Conservation (phyloP, 306 rosid species). For the Senna siamea region DNA sequence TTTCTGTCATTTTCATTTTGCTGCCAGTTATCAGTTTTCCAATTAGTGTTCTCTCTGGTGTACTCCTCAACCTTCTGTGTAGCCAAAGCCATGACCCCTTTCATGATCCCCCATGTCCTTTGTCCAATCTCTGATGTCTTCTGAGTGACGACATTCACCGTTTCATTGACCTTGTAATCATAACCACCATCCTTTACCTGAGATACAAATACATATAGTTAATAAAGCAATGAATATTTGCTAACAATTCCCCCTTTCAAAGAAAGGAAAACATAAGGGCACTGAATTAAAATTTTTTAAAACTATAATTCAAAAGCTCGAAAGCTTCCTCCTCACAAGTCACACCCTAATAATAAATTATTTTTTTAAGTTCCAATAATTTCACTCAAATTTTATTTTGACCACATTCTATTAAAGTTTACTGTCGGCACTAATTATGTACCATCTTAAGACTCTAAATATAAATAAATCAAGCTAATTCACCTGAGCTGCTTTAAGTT, state of each 20-base stretch:
- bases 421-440: too few species aligned
- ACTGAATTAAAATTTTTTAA: constrained; percentile 10
- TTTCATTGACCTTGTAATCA: constrained; percentile 94
- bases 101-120: constrained; percentile 98
- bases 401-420: too few species aligned
- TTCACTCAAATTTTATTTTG: too few species aligned
- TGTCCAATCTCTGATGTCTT: constrained; percentile 97
- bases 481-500: too few species aligned
- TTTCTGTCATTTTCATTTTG: constrained; percentile 63
- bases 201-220: constrained; percentile 12
- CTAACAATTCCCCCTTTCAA: constrained; percentile 31
- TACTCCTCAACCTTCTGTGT: constrained; percentile 93
- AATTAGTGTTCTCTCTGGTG: constrained; percentile 68
- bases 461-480: too few species aligned
- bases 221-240: constrained; percentile 21
- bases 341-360: too few species aligned
- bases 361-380: too few species aligned
- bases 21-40: constrained; percentile 65
- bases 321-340: background rate
- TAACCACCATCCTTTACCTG: constrained; percentile 98
- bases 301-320: background rate
- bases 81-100: constrained; percentile 98
- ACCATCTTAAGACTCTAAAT: too few species aligned
- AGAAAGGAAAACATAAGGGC: constrained; percentile 8
- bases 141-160: constrained; percentile 90